Evolutionary conservation across 495 filamentous ascomycete species (phyloP).

Genomic region (Xylaria telfairii): DNA sequence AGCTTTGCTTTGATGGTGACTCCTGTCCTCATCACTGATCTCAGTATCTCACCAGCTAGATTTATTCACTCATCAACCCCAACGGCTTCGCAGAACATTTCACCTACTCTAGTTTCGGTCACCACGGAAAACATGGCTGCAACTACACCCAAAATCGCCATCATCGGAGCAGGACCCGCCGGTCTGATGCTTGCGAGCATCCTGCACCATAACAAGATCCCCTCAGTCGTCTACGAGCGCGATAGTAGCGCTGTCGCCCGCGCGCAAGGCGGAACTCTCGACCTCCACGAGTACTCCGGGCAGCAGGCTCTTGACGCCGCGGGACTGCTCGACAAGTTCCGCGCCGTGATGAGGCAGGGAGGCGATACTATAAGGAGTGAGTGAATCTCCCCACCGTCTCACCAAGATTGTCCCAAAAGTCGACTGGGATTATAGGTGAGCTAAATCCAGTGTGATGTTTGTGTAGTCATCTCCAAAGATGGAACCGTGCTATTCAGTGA

Average conservation of each 20-base stretch:
- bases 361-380: conserved; percentile 38
- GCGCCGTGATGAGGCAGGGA: conserved; percentile 40
- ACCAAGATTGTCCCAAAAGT: too few relatives aligned
- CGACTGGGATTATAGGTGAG: too few relatives aligned
- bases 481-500: conserved; percentile 48
- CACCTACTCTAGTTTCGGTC: neutral
- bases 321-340: conserved; percentile 54
- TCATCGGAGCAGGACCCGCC: conserved; percentile 60
- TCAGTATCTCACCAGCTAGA: neutral
- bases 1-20: too few relatives aligned
- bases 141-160: conserved; percentile 50
- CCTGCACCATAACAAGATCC: conserved; percentile 48
- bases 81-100: neutral
- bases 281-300: conserved; percentile 55
- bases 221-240: conserved; percentile 57
- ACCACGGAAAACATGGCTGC: neutral
- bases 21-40: neutral
- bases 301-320: conserved; percentile 50
- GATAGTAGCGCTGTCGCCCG: conserved; percentile 44
- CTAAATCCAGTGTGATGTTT: too few relatives aligned
- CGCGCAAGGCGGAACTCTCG: conserved; percentile 57
- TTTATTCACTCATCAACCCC: neutral
- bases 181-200: conserved; percentile 60
- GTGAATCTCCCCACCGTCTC: neutral
- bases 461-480: conserved; percentile 46